Percentiles rank a stretch among this genome's conserved stretches.
phyloP scores from a whole-genome alignment of 192 early-diverging fungal species.

The Linnemannia elongata region DNA sequence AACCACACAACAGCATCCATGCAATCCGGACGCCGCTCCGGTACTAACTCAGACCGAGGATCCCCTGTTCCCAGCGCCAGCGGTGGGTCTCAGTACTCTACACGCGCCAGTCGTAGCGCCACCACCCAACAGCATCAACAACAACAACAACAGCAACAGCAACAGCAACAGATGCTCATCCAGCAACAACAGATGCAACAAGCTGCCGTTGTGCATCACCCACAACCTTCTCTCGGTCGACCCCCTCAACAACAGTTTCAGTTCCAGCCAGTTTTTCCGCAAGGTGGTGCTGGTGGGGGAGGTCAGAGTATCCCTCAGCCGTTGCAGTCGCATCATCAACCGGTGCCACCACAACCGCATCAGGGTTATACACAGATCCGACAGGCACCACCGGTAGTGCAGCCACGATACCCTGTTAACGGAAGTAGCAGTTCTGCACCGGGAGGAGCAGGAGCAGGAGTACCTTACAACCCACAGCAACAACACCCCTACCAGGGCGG shows the following conservation, averaged over 20 bases:
- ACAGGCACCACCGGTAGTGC: background rate
- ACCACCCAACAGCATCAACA: conserved; percentile 10
- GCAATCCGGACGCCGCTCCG: conserved; percentile 14
- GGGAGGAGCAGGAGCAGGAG: background rate
- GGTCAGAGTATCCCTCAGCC: background rate
- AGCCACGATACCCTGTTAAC: background rate
- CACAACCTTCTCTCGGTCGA: conserved; percentile 2
- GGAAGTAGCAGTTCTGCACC: background rate
- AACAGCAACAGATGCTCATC: conserved; percentile 16
- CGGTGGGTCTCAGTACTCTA: conserved; percentile 14
- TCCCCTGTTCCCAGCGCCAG: conserved; percentile 12
- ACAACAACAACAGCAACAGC: conserved; percentile 20
- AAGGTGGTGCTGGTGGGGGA: background rate
- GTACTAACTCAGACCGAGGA: conserved; percentile 19
- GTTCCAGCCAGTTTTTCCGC: conserved; percentile 3
- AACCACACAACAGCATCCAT: conserved; percentile 32
- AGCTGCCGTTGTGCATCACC: background rate
- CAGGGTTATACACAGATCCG: conserved; percentile 22
- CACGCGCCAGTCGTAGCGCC: conserved; percentile 29
- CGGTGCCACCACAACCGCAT: conserved; percentile 4
- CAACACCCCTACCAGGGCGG: background rate
- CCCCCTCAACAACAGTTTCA: conserved; percentile 15
- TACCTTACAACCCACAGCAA: conserved; percentile 2
- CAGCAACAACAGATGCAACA: conserved; percentile 19
- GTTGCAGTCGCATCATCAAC: background rate